Base-by-base conservation (phyloP, 306 rosid species). In the Dicorynia guianensis region DNA sequence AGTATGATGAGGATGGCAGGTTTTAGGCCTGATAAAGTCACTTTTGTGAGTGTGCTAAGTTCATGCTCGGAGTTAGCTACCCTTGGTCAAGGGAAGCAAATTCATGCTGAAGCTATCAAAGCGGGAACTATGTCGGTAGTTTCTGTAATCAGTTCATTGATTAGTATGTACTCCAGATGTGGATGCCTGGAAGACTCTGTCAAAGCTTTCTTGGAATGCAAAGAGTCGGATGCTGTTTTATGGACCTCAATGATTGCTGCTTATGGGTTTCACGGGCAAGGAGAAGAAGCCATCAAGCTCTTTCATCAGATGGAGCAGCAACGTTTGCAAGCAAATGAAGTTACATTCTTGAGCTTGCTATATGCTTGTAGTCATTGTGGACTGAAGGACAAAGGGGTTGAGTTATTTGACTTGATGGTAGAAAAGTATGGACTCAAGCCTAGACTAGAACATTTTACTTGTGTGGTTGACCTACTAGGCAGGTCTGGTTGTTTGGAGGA, bases 181-280 rank as follows among this genome's bases (percentile, higher is more conserved):
- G 98, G 98, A 63, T 83, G 87, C 72, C 80, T 92, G 77, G 92
- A 95, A 56, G 98, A 87, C 48, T 86, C 97, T 43, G 60, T 86
- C 43, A 92, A 82, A 75, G 91, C 86, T 74, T 95, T 92, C 81
- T 35, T 10, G 62, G 97, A 92, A 71, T 78, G 85, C 52, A 76
- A 76, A 57, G 82, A 79, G 53, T 77, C 60, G 14, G 99, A 95
- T 86, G 78, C 83, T 68, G 97, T 90, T 10, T 58, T 79, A 58
- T 90, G 97, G 97, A 92, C 90, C 81, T 85, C 99, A 17, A 87
- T 95, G 93, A 92, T 95, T 64, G 80, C 93, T 67, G 97, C 99
- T 40, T 89, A 87, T 65, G 99, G 97, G 68, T 92, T 90, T 78
- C 99, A 95, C 30, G 97, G 99, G 57, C 81, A 74, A 68, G 97